Evolutionary conservation across 805 yeast genomes (phyloP).

Genomic region (Metschnikowia lachancei): DNA sequence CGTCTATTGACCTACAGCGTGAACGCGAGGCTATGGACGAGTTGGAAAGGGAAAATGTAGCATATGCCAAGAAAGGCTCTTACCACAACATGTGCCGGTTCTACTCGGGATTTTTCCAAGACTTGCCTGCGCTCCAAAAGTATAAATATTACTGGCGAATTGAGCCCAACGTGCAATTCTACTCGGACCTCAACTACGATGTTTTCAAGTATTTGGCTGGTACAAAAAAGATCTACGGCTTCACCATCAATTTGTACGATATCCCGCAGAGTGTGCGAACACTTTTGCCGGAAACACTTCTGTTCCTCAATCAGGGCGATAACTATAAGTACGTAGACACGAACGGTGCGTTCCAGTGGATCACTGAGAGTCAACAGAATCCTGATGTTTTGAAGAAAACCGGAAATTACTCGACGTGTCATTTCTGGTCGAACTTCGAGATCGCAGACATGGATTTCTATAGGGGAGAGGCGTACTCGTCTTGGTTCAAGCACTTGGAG

Average conservation of each 20-base stretch:
- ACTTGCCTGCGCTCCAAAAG: constrained; percentile 58
- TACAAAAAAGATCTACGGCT: constrained; percentile 71
- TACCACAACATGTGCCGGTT: constrained; percentile 87
- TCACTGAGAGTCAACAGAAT: constrained; percentile 50
- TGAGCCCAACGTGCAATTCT: constrained; percentile 71
- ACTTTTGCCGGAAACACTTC: constrained; percentile 68
- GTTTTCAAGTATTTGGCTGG: constrained; percentile 70
- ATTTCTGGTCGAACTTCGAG: constrained; percentile 90
- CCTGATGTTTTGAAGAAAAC: constrained; percentile 44
- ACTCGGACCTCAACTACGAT: constrained; percentile 69
- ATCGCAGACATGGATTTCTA: constrained; percentile 81
- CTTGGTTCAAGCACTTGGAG: constrained; percentile 65
- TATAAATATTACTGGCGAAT: constrained; percentile 77
- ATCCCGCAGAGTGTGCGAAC: constrained; percentile 59
- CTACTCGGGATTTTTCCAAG: constrained; percentile 62
- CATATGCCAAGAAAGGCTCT: constrained; percentile 58
- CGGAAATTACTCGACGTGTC: constrained; percentile 65
- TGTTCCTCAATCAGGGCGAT: constrained; percentile 55
- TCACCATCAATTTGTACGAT: constrained; percentile 66
- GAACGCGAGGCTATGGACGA: constrained; percentile 41
- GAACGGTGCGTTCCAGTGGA: constrained; percentile 52
- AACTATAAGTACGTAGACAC: constrained; percentile 50
- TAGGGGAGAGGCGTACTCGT: constrained; percentile 62
- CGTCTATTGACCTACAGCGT: constrained; percentile 45
- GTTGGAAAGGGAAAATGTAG: constrained; percentile 45